Conservation (phyloP, 148 eudicot genomes). For the Gaultheria prostrata region DNA sequence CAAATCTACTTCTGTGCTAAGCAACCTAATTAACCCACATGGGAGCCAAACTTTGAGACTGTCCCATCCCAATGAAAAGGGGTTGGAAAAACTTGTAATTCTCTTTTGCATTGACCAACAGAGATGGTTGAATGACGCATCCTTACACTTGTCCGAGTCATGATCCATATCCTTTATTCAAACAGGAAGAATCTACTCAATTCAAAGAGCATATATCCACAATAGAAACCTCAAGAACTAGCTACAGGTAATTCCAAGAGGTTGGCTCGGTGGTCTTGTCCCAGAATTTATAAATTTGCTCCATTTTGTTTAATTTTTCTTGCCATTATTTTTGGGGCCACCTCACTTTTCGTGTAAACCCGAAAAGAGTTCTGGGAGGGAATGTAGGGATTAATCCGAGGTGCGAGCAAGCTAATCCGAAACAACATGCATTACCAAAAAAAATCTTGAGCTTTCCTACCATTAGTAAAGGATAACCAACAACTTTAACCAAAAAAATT, state of each 20-base stretch:
- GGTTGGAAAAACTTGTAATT: not conserved
- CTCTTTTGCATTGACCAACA: not conserved
- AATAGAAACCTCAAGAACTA: not conserved
- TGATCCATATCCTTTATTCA: not conserved
- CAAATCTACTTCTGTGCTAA: conserved; percentile 12
- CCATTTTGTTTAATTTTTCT: too few relatives aligned
- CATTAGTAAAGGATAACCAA: not conserved
- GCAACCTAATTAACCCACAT: conserved; percentile 7
- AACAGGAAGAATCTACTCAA: not conserved
- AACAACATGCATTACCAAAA: too few relatives aligned
- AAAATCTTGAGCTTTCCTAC: too few relatives aligned
- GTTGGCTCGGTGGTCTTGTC: too few relatives aligned
- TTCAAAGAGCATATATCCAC: not conserved
- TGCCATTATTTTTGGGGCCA: too few relatives aligned
- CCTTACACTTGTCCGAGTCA: conserved; percentile 9
- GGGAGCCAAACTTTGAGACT: conserved; percentile 10
- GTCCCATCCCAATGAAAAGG: not conserved
- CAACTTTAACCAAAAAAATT: not conserved
- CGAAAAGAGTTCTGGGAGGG: too few relatives aligned
- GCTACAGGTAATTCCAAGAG: too few relatives aligned
- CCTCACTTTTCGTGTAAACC: too few relatives aligned
- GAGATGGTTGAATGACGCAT: conserved; percentile 9
- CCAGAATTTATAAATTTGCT: too few relatives aligned
- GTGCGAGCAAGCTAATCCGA: too few relatives aligned
- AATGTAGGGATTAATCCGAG: too few relatives aligned